Evolutionary conservation across 2,329 filamentous ascomycete genomes (phyloP).

Genomic region (Albophoma yamanashiensis): DNA sequence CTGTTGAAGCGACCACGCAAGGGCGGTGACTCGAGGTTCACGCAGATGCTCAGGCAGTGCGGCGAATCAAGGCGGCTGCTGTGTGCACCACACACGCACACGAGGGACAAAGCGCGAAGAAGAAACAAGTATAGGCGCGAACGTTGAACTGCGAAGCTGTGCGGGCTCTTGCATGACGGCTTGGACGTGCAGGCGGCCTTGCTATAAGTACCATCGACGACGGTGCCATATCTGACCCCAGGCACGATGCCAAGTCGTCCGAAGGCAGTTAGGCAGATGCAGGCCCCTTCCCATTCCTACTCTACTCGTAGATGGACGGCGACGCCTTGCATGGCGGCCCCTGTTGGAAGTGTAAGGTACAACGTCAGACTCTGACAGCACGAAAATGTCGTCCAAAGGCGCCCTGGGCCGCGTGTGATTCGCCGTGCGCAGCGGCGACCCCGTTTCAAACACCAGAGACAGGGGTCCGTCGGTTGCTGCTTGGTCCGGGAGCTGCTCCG

Average conservation of each 20-base stretch:
- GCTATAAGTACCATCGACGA: neutral
- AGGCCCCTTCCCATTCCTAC: neutral
- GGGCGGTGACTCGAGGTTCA: neutral
- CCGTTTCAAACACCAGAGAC: neutral
- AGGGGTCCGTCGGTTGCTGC: neutral
- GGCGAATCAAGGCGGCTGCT: neutral
- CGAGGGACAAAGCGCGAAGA: too few relatives aligned
- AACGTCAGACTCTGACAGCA: neutral
- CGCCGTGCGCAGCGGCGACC: neutral
- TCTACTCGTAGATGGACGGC: neutral
- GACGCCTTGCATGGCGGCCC: neutral
- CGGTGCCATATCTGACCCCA: too few relatives aligned
- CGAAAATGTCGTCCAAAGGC: neutral
- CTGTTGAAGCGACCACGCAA: neutral
- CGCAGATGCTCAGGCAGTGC: neutral
- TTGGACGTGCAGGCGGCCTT: neutral
- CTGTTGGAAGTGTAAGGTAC: neutral
- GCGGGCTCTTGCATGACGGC: too few relatives aligned
- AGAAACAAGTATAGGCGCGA: neutral
- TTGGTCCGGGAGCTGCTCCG: neutral
- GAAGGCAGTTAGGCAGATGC: neutral
- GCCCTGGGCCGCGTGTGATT: neutral
- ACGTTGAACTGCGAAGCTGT: neutral
- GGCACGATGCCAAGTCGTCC: neutral
- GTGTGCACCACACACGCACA: neutral